Conservation (phyloP, 306 rosid species). For the Quercus bicolor region DNA sequence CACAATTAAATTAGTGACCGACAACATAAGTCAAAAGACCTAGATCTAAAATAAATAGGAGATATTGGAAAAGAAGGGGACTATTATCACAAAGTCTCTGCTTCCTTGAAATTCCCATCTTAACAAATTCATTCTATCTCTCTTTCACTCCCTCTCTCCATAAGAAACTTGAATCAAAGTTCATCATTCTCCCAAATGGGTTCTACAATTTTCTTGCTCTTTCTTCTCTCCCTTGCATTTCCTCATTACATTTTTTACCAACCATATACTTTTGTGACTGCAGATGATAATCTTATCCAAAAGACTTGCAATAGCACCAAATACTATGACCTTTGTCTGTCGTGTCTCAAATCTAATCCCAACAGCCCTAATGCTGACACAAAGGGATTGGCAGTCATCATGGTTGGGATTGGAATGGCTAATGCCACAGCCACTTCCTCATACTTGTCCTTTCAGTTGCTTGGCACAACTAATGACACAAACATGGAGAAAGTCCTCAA, state of each 20-base stretch:
- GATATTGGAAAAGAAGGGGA: constrained; percentile 16
- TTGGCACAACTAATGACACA: constrained; percentile 28
- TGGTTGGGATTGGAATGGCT: constrained; percentile 53
- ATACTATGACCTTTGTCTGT: constrained; percentile 61
- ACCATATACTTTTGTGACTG: constrained; percentile 21
- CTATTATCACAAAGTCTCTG: constrained; percentile 21
- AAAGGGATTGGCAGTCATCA: constrained; percentile 67
- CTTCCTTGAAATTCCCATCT: constrained; percentile 4
- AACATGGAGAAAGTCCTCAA: constrained; percentile 41
- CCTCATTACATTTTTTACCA: constrained; percentile 7
- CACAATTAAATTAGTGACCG: not conserved
- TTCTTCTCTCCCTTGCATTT: constrained; percentile 29
- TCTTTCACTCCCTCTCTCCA: not conserved
- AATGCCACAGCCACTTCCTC: constrained; percentile 76
- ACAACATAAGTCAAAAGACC: constrained; percentile 9
- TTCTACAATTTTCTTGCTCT: constrained; percentile 24
- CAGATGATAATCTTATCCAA: constrained; percentile 59
- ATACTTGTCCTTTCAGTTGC: constrained; percentile 57
- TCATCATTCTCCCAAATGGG: constrained; percentile 24
- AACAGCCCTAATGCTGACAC: constrained; percentile 55
- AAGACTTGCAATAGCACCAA: constrained; percentile 75
- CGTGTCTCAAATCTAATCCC: constrained; percentile 66
- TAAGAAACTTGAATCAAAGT: not conserved
- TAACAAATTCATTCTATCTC: not conserved
- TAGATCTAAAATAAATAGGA: not conserved